Base-by-base conservation (phyloP, 179 eudicot species). In the Corrigiola litoralis region DNA sequence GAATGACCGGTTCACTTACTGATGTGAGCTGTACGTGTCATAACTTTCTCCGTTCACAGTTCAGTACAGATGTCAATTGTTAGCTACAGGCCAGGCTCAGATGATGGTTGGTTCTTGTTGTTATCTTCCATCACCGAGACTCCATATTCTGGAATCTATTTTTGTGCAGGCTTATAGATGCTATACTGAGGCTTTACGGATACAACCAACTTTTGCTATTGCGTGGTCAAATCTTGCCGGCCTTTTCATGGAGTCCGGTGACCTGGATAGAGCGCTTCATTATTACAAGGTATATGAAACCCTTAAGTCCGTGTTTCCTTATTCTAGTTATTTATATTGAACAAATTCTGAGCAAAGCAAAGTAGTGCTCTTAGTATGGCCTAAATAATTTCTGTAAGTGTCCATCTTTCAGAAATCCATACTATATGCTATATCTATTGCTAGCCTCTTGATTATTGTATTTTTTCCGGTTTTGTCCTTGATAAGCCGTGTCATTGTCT, bases 161-260 rank as follows among this genome's bases (percentile, higher is more conserved):
- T 80, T 85, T 73, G 66, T 56, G 67, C 80, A 92, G 98, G 96
- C 98, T 69, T 90, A 85, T 80, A 85, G 74, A 79, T 92, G 96
- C 81, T 92, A 92, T 72, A 57, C 82, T 23, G 95, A 89, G 77
- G 96, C 98, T 54, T 72, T 92, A 21, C 84, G 90, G 3, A 75
- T 92, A 58, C 90, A 92, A 58, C 98, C 98, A 69, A 84, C 76
- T 68, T 89, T 89, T 79, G 98, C 98, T 58, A 84, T 92, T 60
- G 96, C 96, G 45, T 92, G 96, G 98, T 92, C 98, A 59, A 92
- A 92, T 72, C 95, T 92, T 72, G 98, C 96, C 61, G 96, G 96
- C 17, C 87, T 92, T 65, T 84, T 87, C 63, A 92, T 92, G 98
- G 98, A 92, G 68, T 82, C 98, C 4, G 98, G 96, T 63, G 96